These are phyloP conservation scores for Macrocybe sp. DNA, from an alignment of 1,284 basidiomycete genomes.

Conservation along the genomic window DNA sequence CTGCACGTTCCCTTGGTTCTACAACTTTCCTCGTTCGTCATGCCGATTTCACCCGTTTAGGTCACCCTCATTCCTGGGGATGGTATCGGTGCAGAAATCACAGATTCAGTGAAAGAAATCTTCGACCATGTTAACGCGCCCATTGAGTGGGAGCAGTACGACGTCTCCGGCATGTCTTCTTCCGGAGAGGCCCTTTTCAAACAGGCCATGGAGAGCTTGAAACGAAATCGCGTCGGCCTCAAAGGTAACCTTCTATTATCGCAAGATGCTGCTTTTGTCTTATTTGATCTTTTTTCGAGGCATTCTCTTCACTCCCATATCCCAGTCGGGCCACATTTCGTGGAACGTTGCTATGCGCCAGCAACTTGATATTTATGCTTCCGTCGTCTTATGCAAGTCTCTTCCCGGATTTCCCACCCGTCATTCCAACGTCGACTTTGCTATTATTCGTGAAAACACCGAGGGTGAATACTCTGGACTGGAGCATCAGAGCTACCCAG, in stretches of 20 bases:
- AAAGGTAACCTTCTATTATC: slow-evolving; percentile 65
- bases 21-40: slow-evolving; percentile 10
- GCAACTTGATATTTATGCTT: slow-evolving; percentile 98
- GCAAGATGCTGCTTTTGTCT: not conserved
- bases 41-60: slow-evolving; percentile 34
- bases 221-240: slow-evolving; percentile 96
- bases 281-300: slow-evolving; percentile 43
- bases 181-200: slow-evolving; percentile 94
- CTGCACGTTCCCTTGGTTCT: slow-evolving; percentile 44
- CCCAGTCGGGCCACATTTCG: slow-evolving; percentile 93
- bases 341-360: slow-evolving; percentile 99
- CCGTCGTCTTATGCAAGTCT: slow-evolving; percentile 97
- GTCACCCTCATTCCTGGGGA: slow-evolving; percentile 96
- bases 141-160: slow-evolving; percentile 99
- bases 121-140: slow-evolving; percentile 97
- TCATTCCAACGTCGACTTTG: slow-evolving; percentile 96
- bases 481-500: slow-evolving; percentile 97
- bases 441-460: slow-evolving; percentile 99
- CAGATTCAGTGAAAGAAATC: slow-evolving; percentile 98
- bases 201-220: slow-evolving; percentile 94
- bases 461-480: slow-evolving; percentile 99
- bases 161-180: slow-evolving; percentile 95
- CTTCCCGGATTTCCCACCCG: slow-evolving; percentile 96
- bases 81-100: slow-evolving; percentile 96
- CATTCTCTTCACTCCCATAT: slow-evolving; percentile 98